Evolutionary conservation across 805 yeast species (phyloP).

Genomic region (Metschnikowia colocasiae): DNA sequence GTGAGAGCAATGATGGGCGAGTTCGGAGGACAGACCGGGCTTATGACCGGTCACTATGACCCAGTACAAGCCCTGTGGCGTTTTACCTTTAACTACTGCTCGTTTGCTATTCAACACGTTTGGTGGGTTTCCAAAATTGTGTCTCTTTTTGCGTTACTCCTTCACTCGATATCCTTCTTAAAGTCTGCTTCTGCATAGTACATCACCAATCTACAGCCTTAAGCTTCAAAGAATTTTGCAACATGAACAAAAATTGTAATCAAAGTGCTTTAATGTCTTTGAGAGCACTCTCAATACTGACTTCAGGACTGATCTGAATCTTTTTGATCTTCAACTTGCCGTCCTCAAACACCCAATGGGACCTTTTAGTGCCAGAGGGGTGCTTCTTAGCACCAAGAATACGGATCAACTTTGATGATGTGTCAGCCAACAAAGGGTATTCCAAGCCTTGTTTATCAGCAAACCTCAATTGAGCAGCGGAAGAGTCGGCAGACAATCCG

Average conservation of each 20-base stretch:
- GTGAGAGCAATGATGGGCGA: constrained; percentile 97
- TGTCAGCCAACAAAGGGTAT: constrained; percentile 75
- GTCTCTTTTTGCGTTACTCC: constrained; percentile 28
- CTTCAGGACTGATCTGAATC: constrained; percentile 49
- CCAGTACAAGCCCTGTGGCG: constrained; percentile 46
- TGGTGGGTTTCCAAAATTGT: constrained; percentile 88
- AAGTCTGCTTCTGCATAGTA: background rate
- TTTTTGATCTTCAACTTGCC: constrained; percentile 60
- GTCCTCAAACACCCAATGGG: constrained; percentile 87
- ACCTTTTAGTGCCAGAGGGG: constrained; percentile 74
- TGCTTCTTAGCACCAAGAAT: constrained; percentile 78
- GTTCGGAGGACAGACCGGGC: constrained; percentile 82
- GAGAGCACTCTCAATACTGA: constrained; percentile 57
- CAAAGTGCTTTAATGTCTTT: constrained; percentile 29
- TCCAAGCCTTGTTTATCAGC: constrained; percentile 68
- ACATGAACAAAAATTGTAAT: background rate
- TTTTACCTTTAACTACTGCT: constrained; percentile 70
- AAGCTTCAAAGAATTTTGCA: background rate
- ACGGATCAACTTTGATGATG: constrained; percentile 63
- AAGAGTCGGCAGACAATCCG: constrained; percentile 84
- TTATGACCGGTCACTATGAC: constrained; percentile 70
- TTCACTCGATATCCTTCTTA: constrained; percentile 22
- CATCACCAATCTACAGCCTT: background rate
- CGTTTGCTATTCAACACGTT: constrained; percentile 81
- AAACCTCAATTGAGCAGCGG: constrained; percentile 73